phyloP scores from a whole-genome alignment of 2,329 filamentous ascomycete genomes.

The Aureobasidium sp. region DNA sequence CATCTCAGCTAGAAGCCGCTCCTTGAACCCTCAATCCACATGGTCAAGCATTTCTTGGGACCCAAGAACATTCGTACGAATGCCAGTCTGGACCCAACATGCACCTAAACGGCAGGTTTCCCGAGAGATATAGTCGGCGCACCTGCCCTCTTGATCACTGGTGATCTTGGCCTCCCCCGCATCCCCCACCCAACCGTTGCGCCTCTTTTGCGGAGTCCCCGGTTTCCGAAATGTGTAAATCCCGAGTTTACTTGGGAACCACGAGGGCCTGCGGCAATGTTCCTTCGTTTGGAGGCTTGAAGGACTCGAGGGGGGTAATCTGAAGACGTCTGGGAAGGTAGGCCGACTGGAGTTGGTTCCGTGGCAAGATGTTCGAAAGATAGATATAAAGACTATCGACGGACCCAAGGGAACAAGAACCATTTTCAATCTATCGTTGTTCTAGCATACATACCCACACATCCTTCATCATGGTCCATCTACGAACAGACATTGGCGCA shows the following conservation, averaged over 20 bases:
- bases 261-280: not conserved
- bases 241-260: not conserved
- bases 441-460: not conserved
- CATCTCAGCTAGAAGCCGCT: not conserved
- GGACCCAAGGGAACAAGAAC: not conserved
- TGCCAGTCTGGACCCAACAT: not conserved
- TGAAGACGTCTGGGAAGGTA: not conserved
- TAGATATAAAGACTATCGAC: constrained; percentile 13
- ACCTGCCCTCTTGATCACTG: not conserved
- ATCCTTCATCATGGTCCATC: constrained; percentile 19
- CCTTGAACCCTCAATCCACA: not conserved
- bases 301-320: not conserved
- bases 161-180: not conserved
- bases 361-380: not conserved
- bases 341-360: not conserved
- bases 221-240: not conserved
- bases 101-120: not conserved
- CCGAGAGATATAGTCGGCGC: constrained; percentile 10
- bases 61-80: not conserved
- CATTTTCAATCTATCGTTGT: not conserved
- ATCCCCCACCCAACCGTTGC: not conserved
- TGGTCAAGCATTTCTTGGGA: not conserved
- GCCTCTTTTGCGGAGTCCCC: not conserved
- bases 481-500: constrained; percentile 22
- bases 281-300: not conserved